Base-by-base conservation (phyloP, 441 rosid genomes). In the Arabidopsis lyrata region DNA sequence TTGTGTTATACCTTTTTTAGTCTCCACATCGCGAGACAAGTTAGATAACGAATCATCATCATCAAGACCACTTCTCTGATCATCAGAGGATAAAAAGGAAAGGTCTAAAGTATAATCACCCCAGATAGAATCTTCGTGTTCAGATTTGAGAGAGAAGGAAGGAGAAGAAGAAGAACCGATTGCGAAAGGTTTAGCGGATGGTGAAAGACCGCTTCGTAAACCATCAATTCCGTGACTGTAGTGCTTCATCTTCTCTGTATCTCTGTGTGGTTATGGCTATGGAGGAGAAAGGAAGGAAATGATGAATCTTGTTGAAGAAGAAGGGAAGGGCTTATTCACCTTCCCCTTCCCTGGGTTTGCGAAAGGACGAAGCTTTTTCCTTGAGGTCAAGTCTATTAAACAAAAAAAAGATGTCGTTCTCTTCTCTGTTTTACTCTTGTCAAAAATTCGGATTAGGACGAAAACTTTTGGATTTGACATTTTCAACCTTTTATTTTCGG, bases 141-240 rank as follows among this genome's bases (percentile, higher is more conserved):
- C 68, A 41, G 78, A 81, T 58, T 50, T 58, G 29, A 69, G 75
- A 63, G 66, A 44, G 67, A 75, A 55, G 71, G 69, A 24, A 4
- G 49, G 49, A 7, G 52, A 39, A 20, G 72, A 73, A 41, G 77
- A 66, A 57, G 77, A 53, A 18, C 22, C 63, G 6, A 67, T n/a
- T 6, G 63, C 42, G 11, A 52, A 41, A 14, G 76, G 73, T 61
- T 57, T 15, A 61, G 59, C 56, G 42, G 55, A 24, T 22, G 74
- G 73, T 5, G 88, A 86, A 74, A 84, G 75, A 71, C 83, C 75
- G 58, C 22, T 42, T 13, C 63, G 69, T 61, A 62, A 53, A 53
- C 63, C 68, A 42, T 13, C 49, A 49, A 77, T 48, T 64, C 50
- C 80, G 13, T 27, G 63, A 42, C 1, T 27, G 47, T 44, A 68